Percentiles rank a stretch among this genome's conserved stretches.
phyloP scores from a whole-genome alignment of 2,329 filamentous ascomycete species.

The Didymella glomerata region DNA sequence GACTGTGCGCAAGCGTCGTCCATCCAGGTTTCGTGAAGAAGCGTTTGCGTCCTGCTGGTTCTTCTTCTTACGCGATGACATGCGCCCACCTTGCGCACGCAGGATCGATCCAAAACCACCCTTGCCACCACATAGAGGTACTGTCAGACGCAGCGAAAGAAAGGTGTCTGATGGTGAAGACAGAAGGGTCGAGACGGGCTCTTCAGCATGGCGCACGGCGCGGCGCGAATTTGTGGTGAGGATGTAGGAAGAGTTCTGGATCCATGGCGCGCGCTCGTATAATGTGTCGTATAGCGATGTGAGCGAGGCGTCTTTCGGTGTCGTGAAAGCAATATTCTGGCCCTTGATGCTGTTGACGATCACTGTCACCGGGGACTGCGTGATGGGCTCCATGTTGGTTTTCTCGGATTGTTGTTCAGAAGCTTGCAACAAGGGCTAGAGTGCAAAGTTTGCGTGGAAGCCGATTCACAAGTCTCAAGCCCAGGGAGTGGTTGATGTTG shows the following conservation, averaged over 20 bases:
- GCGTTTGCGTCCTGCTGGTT: conserved; percentile 83
- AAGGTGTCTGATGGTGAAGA: conserved; percentile 68
- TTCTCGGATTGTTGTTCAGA: neutral
- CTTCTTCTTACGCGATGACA: conserved; percentile 94
- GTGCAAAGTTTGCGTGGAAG: neutral
- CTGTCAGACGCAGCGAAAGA: conserved; percentile 80
- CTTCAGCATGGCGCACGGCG: conserved; percentile 65
- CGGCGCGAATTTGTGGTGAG: conserved; percentile 85
- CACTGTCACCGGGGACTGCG: conserved; percentile 57
- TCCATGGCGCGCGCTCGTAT: conserved; percentile 66
- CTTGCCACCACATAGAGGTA: conserved; percentile 88
- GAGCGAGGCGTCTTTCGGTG: conserved; percentile 73
- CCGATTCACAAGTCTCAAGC: too few species aligned
- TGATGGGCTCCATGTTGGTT: conserved; percentile 35
- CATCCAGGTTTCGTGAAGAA: conserved; percentile 92
- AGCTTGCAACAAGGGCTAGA: neutral
- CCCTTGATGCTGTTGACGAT: conserved; percentile 86
- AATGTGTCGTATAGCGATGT: conserved; percentile 72
- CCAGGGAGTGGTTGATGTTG: conserved; percentile 2
- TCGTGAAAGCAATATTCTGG: conserved; percentile 80
- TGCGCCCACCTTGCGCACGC: conserved; percentile 94
- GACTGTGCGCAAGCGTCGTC: conserved; percentile 86
- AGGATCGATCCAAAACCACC: conserved; percentile 98
- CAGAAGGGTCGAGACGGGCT: conserved; percentile 70
- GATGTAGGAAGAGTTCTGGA: conserved; percentile 68